A percentile compares a stretch with the other conserved stretches of the same genome.
These are phyloP conservation scores for Zygoascus flipseniorum DNA, from an alignment of 805 yeast genomes.

Conservation along the genomic window DNA sequence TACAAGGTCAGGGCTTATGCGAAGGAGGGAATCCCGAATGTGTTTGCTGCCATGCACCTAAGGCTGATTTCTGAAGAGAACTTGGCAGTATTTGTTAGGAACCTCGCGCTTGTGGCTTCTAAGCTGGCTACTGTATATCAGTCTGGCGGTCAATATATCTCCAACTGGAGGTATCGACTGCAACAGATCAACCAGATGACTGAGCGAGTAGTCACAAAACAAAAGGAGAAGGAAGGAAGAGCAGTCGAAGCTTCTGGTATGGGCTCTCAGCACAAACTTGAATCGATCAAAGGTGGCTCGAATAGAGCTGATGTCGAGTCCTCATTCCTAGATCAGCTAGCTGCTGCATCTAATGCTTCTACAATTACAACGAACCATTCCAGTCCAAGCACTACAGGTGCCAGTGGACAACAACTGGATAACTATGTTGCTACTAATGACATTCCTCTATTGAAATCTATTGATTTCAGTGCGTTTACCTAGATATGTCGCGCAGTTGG, in stretches of 20 bases:
- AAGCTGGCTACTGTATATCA: slow-evolving; percentile 75
- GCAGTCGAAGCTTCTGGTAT: background rate
- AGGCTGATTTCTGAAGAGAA: slow-evolving; percentile 56
- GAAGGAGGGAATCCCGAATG: slow-evolving; percentile 63
- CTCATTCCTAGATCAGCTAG: slow-evolving; percentile 13
- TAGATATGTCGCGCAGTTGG: background rate
- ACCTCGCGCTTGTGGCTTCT: slow-evolving; percentile 54
- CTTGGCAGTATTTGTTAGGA: slow-evolving; percentile 57
- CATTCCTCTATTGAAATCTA: slow-evolving; percentile 7
- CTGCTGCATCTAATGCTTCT: slow-evolving; percentile 1
- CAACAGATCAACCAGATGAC: slow-evolving; percentile 40
- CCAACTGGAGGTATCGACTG: slow-evolving; percentile 63
- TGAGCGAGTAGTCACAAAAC: slow-evolving; percentile 15
- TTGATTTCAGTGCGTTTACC: slow-evolving; percentile 4
- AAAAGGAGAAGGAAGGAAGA: slow-evolving; percentile 3
- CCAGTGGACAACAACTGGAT: background rate
- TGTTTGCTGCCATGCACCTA: slow-evolving; percentile 67
- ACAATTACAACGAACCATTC: background rate
- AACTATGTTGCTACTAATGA: slow-evolving; percentile 2
- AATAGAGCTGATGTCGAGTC: slow-evolving; percentile 6
- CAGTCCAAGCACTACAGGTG: background rate
- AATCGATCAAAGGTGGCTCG: background rate
- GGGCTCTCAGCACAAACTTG: background rate
- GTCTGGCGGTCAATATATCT: slow-evolving; percentile 43
- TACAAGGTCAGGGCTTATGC: slow-evolving; percentile 59